phyloP scores from a whole-genome alignment of 768 basidiomycete species.

The Amanita phalloides region DNA sequence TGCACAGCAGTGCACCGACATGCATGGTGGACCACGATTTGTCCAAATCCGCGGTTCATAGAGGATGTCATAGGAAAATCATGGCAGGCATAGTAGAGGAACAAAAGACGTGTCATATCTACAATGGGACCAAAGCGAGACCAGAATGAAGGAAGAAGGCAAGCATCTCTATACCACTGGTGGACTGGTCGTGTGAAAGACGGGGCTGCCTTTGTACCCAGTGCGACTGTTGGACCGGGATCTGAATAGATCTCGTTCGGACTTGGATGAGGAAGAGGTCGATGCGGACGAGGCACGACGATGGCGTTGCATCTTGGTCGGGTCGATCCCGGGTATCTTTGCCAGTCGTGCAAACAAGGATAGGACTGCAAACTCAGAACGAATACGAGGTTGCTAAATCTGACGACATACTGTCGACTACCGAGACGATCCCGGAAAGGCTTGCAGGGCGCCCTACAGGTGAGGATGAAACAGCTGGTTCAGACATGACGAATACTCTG shows the following conservation, averaged over 20 bases:
- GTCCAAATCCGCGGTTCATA: no score
- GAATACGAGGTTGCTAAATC: not conserved
- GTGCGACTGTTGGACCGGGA: slow-evolving; percentile 33
- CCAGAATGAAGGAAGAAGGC: not conserved
- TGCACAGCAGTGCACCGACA: no score
- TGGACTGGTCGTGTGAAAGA: slow-evolving; percentile 20
- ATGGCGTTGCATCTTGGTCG: slow-evolving; percentile 68
- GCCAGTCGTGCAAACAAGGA: slow-evolving; percentile 71
- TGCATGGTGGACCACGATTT: no score
- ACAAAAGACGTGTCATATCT: no score
- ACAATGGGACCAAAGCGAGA: not conserved
- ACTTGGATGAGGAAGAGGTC: slow-evolving; percentile 26
- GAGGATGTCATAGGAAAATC: no score
- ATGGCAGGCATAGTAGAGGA: no score
- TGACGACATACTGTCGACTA: slow-evolving; percentile 58
- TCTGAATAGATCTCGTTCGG: slow-evolving; percentile 24
- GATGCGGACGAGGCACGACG: slow-evolving; percentile 70
- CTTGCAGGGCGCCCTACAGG: slow-evolving; percentile 31
- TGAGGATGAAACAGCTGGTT: slow-evolving; percentile 38
- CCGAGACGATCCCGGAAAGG: slow-evolving; percentile 65
- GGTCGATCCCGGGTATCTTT: slow-evolving; percentile 66
- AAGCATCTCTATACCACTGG: slow-evolving; percentile 4
- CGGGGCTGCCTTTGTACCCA: slow-evolving; percentile 23
- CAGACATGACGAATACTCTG: slow-evolving; percentile 67
- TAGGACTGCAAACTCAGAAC: slow-evolving; percentile 38